Base-by-base conservation (phyloP, 179 eudicot species). In the Sideroxylon spinosum region DNA sequence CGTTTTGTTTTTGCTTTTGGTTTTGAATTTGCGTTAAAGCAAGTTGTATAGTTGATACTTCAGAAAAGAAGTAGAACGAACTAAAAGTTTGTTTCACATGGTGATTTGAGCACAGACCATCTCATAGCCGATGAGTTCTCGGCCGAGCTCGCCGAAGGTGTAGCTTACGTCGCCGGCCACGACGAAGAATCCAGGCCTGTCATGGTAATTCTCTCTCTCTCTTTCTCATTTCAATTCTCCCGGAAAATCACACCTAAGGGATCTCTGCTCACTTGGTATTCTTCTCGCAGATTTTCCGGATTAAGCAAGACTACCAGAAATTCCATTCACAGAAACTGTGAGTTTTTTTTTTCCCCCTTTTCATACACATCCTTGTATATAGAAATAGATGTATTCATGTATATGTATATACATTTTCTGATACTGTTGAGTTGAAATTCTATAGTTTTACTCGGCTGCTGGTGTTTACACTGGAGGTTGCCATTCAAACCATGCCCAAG, bases 121-220 rank as follows among this genome's bases (percentile, higher is more conserved):
- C 79, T 95, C 83, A 95, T 91, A 26, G 98, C 97, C 37, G 98
- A 93, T 83, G 98, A 95, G 80, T 95, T 95, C 77, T 90, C 97
- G 9, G 92, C 92, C n/a, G 98, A 93, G 86, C 83, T 95, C 25
- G 89, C 97, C 23, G 98, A 95, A 49, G 98, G 98, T 9, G 69
- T 91, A 56, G 98, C 98, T 52, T 95, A 90, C 82, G 97, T 95
- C 16, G 91, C 97, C 57, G 98, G 98, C 44, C 94, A 90, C 68
- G 98, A 95, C 65, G 92, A 95, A 29, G 90, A 91, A 80, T 86
- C 85, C 62, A 86, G 95, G 74, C 97, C 98, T 17, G 93, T 95
- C 0, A 28, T 90, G 92, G 98, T 95, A 86, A 68, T 25, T 68
- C 11, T 73, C 56, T 74, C 4, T 10, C 29, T 19, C 37, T 52